Base-by-base conservation (phyloP, 495 filamentous ascomycete genomes). In the Viridothelium virens region DNA sequence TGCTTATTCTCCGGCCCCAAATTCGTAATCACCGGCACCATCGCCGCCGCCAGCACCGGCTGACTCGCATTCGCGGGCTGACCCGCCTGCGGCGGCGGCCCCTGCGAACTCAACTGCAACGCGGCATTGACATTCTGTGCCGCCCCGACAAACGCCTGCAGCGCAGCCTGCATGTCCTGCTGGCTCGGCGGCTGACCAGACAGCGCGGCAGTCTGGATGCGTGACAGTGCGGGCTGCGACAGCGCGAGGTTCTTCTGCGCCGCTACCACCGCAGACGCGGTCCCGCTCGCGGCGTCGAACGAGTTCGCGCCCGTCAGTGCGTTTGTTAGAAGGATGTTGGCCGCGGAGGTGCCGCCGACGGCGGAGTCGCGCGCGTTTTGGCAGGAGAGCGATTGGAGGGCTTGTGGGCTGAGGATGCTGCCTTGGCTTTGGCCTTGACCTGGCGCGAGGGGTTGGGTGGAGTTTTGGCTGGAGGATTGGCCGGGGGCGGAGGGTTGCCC, bases 1-100 rank as follows among this genome's bases (percentile, higher is more conserved):
- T 59, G 53, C 53, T 59, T 59, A 34, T 33, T 59, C 31, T 33
- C 31, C n/a, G 31, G 31, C 36, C 53, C 53, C 25, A 59, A 36
- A 31, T 59, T 59, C 18, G 53, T 59, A 7, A 59, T 36, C 53
- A 59, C 53, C 25, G 53, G n/a, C 53, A 36, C 31, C 53, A 59
- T 59, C 18, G n/a, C 53, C 31, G 53, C 53, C 3, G 53, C 53
- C 53, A 59, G 18, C 7, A 36, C 53, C 36, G 53, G 53, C 31
- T 10, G 11, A 34, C 25, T 34, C 31, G 53, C 7, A 10, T 36
- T 59, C 31, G 25, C 53, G 10, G 11, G 11, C 48, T 53, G 48
- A n/a, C 48, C 48, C 9, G 48, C 12, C 48, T 5, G 11, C 48
- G 16, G 12, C 48, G 48, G 53, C 53, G 5, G 25, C 53, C 6